Base-by-base conservation (phyloP, 2,329 filamentous ascomycete species). In the Fusarium ramigenum region DNA sequence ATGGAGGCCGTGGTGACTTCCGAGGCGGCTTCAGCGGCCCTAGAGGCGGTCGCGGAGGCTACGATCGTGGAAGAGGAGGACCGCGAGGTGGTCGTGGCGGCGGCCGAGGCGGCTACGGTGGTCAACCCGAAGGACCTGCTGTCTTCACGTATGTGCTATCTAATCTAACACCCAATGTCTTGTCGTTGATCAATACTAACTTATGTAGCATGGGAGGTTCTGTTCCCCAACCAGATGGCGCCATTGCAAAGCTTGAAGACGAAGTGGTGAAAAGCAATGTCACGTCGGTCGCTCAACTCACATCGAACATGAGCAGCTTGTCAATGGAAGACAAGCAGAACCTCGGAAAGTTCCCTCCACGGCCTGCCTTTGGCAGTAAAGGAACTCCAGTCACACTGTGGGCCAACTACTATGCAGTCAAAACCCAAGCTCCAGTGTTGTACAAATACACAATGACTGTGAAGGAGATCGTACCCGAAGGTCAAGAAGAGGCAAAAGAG, bases 381-480 rank as follows among this genome's bases (percentile, higher is more conserved):
- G 88, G 88, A 8, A 78, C 52, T 4, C 49, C 77, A 0, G 83
- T 88, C 5, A 74, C 80, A 4, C 80, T 90, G 0, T 89, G 87
- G 86, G 81, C 87, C 9, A 90, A 90, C 77, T 90, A 87, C 72
- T 89, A 88, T 73, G 79, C 79, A 3, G 64, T 90, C 53, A 75
- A 81, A 11, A 70, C 86, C 12, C 82, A 82, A 44, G 75, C 79
- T 0, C 75, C 80, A 4, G 66, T 72, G 0, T 65, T 88, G 9
- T 85, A 82, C 76, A 85, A 83, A 63, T 90, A 90, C 76, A 82
- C 80, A 6, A 66, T 89, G 15, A 78, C 82, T 4, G 82, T 85
- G 16, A 74, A 67, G 3, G 77, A 81, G 39, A 46, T 78, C 6
- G 42, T 69, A 0, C 56, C 63, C 1, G 70, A 74, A 36, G 49